phyloP scores from a whole-genome alignment of 371 early-diverging fungal genomes.

The Mortierella sp. region DNA sequence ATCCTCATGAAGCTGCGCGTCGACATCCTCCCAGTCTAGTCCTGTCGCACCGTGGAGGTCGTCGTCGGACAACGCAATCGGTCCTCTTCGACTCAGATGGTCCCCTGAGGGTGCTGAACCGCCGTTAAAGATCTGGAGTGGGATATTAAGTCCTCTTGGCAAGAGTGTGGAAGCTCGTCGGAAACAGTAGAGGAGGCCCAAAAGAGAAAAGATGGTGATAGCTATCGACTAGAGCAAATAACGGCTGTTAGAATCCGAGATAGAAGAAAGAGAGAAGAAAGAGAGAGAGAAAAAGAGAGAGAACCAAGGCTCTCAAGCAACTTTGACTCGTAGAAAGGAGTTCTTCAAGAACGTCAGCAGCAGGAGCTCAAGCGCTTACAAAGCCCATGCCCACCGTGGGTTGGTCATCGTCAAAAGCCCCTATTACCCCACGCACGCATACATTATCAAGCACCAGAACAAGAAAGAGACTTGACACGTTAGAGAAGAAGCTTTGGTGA shows the following conservation, averaged over 20 bases:
- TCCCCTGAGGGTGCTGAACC: constrained; percentile 5
- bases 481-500: not conserved
- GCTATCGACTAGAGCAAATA: constrained; percentile 22
- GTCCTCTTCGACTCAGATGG: constrained; percentile 26
- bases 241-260: not conserved
- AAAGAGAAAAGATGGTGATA: constrained; percentile 29
- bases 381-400: too few relatives aligned
- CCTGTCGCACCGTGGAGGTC: constrained; percentile 39
- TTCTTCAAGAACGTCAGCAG: too few relatives aligned
- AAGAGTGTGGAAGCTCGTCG: constrained; percentile 39
- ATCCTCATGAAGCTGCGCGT: constrained; percentile 15
- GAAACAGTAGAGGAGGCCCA: constrained; percentile 42
- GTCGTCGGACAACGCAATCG: constrained; percentile 49
- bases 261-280: not conserved
- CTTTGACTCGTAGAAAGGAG: not conserved
- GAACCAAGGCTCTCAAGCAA: not conserved
- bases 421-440: too few relatives aligned
- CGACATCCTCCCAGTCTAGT: constrained; percentile 47
- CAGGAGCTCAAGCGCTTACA: too few relatives aligned
- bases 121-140: constrained; percentile 33
- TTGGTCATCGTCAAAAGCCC: too few relatives aligned
- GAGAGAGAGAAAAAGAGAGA: not conserved
- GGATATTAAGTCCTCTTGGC: constrained; percentile 41
- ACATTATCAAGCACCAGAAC: too few relatives aligned
- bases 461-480: too few relatives aligned